phyloP scores from a whole-genome alignment of 352 stramenopile species.

The Globisporangium iwayamae region DNA sequence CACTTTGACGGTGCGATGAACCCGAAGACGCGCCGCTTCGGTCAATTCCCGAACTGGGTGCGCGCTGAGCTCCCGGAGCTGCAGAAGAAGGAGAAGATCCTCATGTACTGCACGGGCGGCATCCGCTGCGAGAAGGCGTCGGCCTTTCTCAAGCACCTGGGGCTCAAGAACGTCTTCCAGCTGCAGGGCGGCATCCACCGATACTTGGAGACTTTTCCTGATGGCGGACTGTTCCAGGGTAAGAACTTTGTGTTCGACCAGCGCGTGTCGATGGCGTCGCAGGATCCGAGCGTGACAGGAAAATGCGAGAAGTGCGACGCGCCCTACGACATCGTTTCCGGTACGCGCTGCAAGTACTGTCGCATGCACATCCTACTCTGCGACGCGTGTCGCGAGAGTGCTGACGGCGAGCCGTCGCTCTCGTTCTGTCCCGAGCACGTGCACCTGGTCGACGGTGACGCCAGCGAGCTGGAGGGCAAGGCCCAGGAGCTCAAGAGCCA shows the following conservation, averaged over 20 bases:
- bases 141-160: slow-evolving; percentile 68
- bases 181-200: slow-evolving; percentile 80
- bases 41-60: slow-evolving; percentile 73
- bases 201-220: slow-evolving; percentile 76
- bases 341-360: slow-evolving; percentile 69
- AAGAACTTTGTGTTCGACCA: slow-evolving; percentile 89
- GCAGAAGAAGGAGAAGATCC: slow-evolving; percentile 65
- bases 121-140: slow-evolving; percentile 85
- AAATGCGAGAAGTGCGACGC: slow-evolving; percentile 53
- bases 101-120: slow-evolving; percentile 87
- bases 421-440: slow-evolving; percentile 61
- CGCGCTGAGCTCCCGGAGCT: slow-evolving; percentile 48
- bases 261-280: slow-evolving; percentile 62
- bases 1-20: slow-evolving; percentile 75
- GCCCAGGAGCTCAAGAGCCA: slow-evolving; percentile 26
- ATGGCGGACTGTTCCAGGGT: slow-evolving; percentile 68
- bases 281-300: slow-evolving; percentile 52
- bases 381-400: slow-evolving; percentile 35
- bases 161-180: slow-evolving; percentile 71
- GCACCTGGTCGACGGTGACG: slow-evolving; percentile 40
- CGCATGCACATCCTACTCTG: slow-evolving; percentile 80
- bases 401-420: slow-evolving; percentile 18
- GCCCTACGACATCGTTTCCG: slow-evolving; percentile 63
- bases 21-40: slow-evolving; percentile 77
- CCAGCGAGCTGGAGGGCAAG: slow-evolving; percentile 34